phyloP scores from a whole-genome alignment of 2,329 filamentous ascomycete species.

The Ophiostoma piceae region DNA sequence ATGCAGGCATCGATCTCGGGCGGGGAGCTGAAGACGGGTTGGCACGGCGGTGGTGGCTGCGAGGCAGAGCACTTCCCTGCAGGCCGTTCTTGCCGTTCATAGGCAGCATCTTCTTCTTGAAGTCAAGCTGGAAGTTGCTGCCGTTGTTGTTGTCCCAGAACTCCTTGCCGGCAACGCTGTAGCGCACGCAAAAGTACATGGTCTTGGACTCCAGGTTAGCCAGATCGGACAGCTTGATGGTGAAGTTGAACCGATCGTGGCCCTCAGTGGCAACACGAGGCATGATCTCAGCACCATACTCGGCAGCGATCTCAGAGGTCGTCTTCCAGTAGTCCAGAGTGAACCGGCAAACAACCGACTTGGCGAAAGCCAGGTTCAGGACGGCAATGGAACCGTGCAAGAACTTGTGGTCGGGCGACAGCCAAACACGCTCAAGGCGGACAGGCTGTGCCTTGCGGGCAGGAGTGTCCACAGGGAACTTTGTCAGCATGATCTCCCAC shows the following conservation, averaged over 20 bases:
- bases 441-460: constrained; percentile 62
- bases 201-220: constrained; percentile 90
- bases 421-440: constrained; percentile 78
- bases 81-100: constrained; percentile 54
- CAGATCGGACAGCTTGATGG: constrained; percentile 85
- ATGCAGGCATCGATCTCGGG: constrained; percentile 51
- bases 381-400: constrained; percentile 79
- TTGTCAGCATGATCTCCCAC: constrained; percentile 81
- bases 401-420: constrained; percentile 82
- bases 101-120: constrained; percentile 69
- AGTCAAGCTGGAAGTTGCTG: constrained; percentile 91
- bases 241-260: constrained; percentile 88
- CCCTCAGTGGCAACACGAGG: constrained; percentile 57
- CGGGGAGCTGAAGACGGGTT: constrained; percentile 40
- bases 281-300: constrained; percentile 74
- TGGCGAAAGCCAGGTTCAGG: constrained; percentile 84
- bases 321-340: constrained; percentile 99
- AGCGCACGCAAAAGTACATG: constrained; percentile 85
- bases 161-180: constrained; percentile 75
- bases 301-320: constrained; percentile 86
- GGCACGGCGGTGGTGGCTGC: constrained; percentile 57
- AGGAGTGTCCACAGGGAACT: constrained; percentile 68
- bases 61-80: constrained; percentile 45
- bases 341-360: constrained; percentile 84
- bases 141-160: constrained; percentile 91